Evolutionary conservation across 352 stramenopile genomes (phyloP), one percentile per base, ranked within the genome.

Genomic region (Globisporangium acanthophoron): DNA sequence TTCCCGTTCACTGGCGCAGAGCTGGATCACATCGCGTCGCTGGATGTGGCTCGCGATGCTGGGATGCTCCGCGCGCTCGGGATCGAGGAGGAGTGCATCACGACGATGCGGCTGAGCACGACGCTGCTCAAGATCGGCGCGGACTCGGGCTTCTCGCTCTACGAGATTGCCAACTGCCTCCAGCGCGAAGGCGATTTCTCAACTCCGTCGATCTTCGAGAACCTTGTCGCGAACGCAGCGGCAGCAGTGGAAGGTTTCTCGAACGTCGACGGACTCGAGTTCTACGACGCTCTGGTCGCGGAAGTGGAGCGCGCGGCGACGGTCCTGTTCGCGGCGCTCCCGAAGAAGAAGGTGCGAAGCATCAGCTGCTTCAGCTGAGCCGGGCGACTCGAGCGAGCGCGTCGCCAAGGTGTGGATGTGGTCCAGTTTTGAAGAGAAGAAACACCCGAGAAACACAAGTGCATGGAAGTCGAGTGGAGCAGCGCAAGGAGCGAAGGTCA

Each of bases 261-360:
- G 31, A 46, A 52, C 6, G 69, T 64, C 45, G 58, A 75, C 15
- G 72, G 70, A 13, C 11, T 57, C 16, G 53, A 51, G 37, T 88
- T 85, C 57, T 73, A 70, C 40, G 72, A 88, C 54, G 74, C 69
- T 11, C 64, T 94, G 33, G 80, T 92, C 48, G 67, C 65, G 3
- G 72, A 85, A 48, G 71, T 81, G 12, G 59, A 64, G 47, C 46
- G 63, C 27, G 71, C 72, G 13, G 49, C 73, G 20, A 58, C 70
- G 16, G 65, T 33, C 31, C 65, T 92, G 79, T 82, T 91, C 49
- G 70, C 73, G 12, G 66, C 80, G 21, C 65, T 83, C 58, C 85
- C 80, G 11, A 90, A 90, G 76, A 90, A 88, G 62, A 94, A 92
- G 70, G 85, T 92, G 51, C 82, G 85, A 62, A 94, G 85, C 67